Evolutionary conservation across 2,329 filamentous ascomycete genomes (phyloP), one percentile per base, ranked within the genome.

Genomic region (Penicillium sp.): DNA sequence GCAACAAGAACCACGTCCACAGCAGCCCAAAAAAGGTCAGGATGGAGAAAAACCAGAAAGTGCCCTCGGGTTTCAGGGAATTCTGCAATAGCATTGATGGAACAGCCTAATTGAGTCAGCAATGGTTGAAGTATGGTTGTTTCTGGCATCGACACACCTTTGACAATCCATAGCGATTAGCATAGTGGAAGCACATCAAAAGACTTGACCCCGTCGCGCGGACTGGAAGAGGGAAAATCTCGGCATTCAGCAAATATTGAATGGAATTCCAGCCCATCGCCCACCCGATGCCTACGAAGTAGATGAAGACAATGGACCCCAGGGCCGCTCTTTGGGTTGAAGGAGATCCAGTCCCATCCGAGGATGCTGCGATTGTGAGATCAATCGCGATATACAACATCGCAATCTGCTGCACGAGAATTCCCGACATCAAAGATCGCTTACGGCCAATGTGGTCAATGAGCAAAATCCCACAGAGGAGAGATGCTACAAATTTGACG

Each of bases 401-500:
- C n/a, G 76, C 67, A 9, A 81, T n/a, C 1, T 75, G 64, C 51
- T 81, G 79, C 7, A 78, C 67, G 32, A 59, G 67, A 30, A 81
- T 79, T 7, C 80, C 80, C 24, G n/a, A 72, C 70, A 34, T 73
- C 68, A 6, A 82, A 70, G 1, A 78, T 71, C 78, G 70, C 71
- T 90, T 90, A 46, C 89, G 84, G 1, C 88, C 88, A 52, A 91
- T 82, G 49, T 85, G 83, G 61, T 91, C 89, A 60, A 91, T 87
- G 2, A 91, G 80, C 77, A 91, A 88, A 45, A 91, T 77, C 0
- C 88, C 87, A 67, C 87, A 91, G 24, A 83, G 61, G 15, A 91
- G 67, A 9, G 86, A 82, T 0, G 85, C 79, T 8, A 83, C 68
- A 50, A 91, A 82, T 67, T 91, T 91, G 58, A 90, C 80, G 34